Base-by-base conservation (phyloP, 1,284 basidiomycete genomes). In the Rhodotorula mucilaginosa region DNA sequence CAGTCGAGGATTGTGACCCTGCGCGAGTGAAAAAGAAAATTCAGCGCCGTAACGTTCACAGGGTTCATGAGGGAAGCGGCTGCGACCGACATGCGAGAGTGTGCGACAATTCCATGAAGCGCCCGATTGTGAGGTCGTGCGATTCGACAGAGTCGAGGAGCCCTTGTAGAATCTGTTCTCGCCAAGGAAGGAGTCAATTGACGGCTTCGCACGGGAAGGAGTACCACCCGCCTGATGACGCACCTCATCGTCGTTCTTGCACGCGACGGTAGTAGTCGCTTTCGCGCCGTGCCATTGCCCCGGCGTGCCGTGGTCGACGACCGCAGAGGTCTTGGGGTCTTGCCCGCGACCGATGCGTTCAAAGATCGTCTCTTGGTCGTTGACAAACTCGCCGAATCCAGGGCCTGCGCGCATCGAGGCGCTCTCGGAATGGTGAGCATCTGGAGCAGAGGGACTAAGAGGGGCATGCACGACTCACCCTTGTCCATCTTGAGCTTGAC, bases 241-340 rank as follows among this genome's bases (percentile, higher is more conserved):
- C 61, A 84, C 82, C 78, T 94, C 90, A 8, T 86, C 87, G 79
- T 97, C 93, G 48, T 79, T 86, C 72, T 84, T 85, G 78, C 92
- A 95, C 21, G 86, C 85, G 23, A 92, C 82, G 23, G 87, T 85
- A 4, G 89, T 90, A 21, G 85, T 89, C 8, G 91, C 91, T 80
- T 91, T 93, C 58, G 87, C 84, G 8, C 91, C 91, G 78, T 92
- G 89, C 88, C 91, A 91, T 46, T 87, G 85, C 4, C 84, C 82
- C 0, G 92, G 89, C 78, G 91, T 90, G 19, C 92, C 91, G 77
- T 91, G 89, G 79, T 96, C 93, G 47, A 93, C 88, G 1, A 93
- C 88, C 0, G 89, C 90, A 12, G 87, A 85, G 59, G 84, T 85
- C 34, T 89, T 81, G 80, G 66, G 51, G 48, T 75, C 73, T 26